Base-by-base conservation (phyloP, 352 stramenopile species). In the Globisporangium acanthophoron region DNA sequence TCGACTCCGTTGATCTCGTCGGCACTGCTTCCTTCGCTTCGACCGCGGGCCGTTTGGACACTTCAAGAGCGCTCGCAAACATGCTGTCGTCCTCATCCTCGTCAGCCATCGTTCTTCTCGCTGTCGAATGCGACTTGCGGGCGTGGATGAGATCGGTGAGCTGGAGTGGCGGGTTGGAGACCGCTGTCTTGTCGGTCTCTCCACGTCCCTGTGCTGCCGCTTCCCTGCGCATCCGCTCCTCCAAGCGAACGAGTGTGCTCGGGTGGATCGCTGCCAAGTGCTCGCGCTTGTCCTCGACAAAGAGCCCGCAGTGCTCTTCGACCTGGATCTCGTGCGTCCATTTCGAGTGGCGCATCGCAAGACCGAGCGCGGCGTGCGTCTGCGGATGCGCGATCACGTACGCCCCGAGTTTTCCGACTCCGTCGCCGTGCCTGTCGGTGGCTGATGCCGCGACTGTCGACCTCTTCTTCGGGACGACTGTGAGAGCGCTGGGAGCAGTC, bases 191-290 rank as follows among this genome's bases (percentile, higher is more conserved):
- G 9, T 50, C 31, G 6, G 41, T 15, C 33, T 31, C 20, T 0
- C 27, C 37, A 12, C 37, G 11, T 43, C 31, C 27, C 54, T 5
- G 37, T 12, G 24, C 45, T 29, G 29, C 37, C 0, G 55, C 31
- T 37, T 88, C 78, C 31, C 76, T 62, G 18, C 61, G 52, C 8
- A 86, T 61, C 40, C 78, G 67, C 43, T 85, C 76, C 64, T 86
- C 78, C 9, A 86, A 56, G 13, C 73, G 71, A 58, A 81, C 49
- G 15, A 86, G 57, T n/a, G 71, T 88, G 50, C 72, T 88, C 16
- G 60, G 56, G 15, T 81, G 65, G 41, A 86, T 63, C 40, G 66
- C 59, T 31, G 13, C 43, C 24, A 81, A 60, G 35, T 83, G 67
- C 7, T 58, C 46, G 0, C 58, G 66, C 20, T 79, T 71, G 9